Conservation (phyloP, 2,329 filamentous ascomycete genomes). For the Colletotrichum sp. region DNA sequence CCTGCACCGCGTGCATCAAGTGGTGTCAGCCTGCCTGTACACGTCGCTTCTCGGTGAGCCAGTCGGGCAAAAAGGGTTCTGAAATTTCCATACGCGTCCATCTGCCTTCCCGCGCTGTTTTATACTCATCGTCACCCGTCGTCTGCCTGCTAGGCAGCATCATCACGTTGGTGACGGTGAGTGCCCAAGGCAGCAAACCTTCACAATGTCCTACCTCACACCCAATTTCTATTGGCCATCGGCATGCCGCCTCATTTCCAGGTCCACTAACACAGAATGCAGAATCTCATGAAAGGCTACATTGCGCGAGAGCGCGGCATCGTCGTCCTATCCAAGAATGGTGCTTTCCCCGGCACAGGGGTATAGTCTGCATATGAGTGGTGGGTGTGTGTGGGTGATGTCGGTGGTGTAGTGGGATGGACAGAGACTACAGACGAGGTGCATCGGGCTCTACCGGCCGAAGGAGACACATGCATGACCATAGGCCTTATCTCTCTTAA, state of each 20-base stretch:
- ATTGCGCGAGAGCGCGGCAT: conserved; percentile 90
- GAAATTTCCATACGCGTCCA: not conserved
- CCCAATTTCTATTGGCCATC: not conserved
- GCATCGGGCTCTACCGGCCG: not conserved
- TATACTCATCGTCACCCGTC: not conserved
- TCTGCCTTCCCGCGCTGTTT: not conserved
- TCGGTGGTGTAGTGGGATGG: not conserved
- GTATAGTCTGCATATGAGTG: conserved; percentile 41
- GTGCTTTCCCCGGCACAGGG: conserved; percentile 92
- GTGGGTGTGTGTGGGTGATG: not conserved
- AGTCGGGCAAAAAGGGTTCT: not conserved
- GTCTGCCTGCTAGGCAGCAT: conserved; percentile 1
- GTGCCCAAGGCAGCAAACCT: not conserved
- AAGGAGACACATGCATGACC: not conserved
- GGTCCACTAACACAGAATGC: conserved; percentile 36
- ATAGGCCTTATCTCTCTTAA: not conserved
- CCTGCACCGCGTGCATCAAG: not conserved
- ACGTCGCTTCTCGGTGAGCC: not conserved
- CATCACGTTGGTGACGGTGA: not conserved
- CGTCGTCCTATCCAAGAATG: conserved; percentile 90
- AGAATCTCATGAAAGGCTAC: conserved; percentile 98
- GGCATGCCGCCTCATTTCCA: conserved; percentile 11
- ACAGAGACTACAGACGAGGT: not conserved
- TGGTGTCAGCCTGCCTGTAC: not conserved
- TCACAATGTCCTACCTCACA: not conserved